Percentiles rank a stretch among this genome's conserved stretches.
These are phyloP conservation scores for Yamadazyma dushanensis DNA, from an alignment of 1,139 yeast genomes.

Conservation along the genomic window DNA sequence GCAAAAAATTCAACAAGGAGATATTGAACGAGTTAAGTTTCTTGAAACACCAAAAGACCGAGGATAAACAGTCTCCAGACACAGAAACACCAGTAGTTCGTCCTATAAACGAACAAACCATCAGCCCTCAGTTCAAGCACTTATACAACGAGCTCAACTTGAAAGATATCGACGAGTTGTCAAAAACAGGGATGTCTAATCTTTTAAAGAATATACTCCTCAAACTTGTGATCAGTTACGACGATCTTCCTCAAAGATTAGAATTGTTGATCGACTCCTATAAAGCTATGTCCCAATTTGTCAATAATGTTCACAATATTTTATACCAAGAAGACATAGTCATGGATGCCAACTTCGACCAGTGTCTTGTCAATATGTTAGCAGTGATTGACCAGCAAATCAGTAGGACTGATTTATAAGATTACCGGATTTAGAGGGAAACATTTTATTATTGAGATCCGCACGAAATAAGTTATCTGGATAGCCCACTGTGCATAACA, in stretches of 20 bases:
- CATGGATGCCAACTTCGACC: slow-evolving; percentile 2
- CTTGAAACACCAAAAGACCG: slow-evolving; percentile 7
- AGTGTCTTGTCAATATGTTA: slow-evolving; percentile 4
- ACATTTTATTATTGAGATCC: too few relatives aligned
- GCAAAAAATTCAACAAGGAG: slow-evolving; percentile 17
- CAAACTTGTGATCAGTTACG: slow-evolving; percentile 29
- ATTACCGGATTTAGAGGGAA: too few relatives aligned
- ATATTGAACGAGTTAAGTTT: slow-evolving; percentile 20
- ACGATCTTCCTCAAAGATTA: slow-evolving; percentile 26
- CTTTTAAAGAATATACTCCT: slow-evolving; percentile 35
- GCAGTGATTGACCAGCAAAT: neutral
- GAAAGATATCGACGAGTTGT: slow-evolving; percentile 26
- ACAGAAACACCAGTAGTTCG: neutral
- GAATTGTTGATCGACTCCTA: slow-evolving; percentile 28
- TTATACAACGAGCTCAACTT: slow-evolving; percentile 30
- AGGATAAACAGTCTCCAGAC: slow-evolving; percentile 1
- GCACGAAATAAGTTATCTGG: too few relatives aligned
- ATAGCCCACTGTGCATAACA: too few relatives aligned
- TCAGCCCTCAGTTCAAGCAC: slow-evolving; percentile 21
- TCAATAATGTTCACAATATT: slow-evolving; percentile 28
- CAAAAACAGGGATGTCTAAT: slow-evolving; percentile 27
- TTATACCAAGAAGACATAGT: slow-evolving; percentile 17
- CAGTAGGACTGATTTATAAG: slow-evolving; percentile 1
- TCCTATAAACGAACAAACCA: slow-evolving; percentile 8
- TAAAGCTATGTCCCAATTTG: slow-evolving; percentile 23